These are phyloP conservation scores for Diphasiastrum complanatum DNA, from an alignment of 83 land plant species.

Conservation along the genomic window DNA sequence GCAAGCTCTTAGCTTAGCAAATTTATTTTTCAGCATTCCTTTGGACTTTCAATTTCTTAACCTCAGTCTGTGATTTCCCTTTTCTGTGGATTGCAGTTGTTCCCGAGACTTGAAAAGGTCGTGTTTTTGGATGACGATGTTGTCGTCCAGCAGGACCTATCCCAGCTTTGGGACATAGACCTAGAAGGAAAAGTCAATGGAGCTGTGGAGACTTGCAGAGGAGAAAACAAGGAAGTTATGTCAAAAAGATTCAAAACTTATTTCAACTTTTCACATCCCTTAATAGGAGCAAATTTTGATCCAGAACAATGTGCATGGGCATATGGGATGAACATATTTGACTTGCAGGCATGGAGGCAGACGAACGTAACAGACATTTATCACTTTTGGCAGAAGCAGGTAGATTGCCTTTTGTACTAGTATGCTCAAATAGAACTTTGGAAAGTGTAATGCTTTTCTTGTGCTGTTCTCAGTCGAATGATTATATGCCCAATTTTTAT, in stretches of 20 bases:
- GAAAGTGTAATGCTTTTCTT: too few species aligned
- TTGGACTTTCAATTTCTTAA: constrained; percentile 39
- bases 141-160: constrained; percentile 54
- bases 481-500: too few species aligned
- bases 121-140: constrained; percentile 64
- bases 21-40: background rate
- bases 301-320: constrained; percentile 50
- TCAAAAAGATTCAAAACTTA: too few species aligned
- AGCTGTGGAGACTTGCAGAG: constrained; percentile 44
- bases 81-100: constrained; percentile 51
- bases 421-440: too few species aligned
- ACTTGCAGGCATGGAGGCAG: constrained; percentile 58
- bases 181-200: constrained; percentile 63
- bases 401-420: constrained; percentile 19
- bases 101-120: constrained; percentile 45
- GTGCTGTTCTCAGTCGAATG: too few species aligned
- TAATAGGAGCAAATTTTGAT: constrained; percentile 14
- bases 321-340: constrained; percentile 62
- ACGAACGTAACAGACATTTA: constrained; percentile 32
- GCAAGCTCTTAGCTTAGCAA: constrained; percentile 30
- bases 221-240: too few species aligned
- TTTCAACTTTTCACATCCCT: constrained; percentile 35
- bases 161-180: constrained; percentile 52
- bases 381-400: constrained; percentile 26
- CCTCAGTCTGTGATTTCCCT: constrained; percentile 49